phyloP scores from a whole-genome alignment of 1,139 yeast species.

The Protomyces lactucae-debilis region DNA sequence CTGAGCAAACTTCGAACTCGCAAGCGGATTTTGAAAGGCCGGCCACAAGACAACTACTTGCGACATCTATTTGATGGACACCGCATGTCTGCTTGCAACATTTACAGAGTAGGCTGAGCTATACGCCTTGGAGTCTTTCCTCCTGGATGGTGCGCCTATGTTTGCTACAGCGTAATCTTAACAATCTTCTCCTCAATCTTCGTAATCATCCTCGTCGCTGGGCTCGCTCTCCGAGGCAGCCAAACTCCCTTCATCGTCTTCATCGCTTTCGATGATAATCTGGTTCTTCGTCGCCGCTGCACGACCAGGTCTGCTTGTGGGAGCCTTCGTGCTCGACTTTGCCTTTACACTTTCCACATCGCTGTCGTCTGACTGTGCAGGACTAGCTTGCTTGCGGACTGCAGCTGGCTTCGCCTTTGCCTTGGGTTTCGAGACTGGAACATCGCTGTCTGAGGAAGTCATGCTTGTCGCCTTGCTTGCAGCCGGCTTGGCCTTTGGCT shows the following conservation, averaged over 20 bases:
- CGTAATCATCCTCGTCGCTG: constrained; percentile 8
- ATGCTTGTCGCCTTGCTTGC: background rate
- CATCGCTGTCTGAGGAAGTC: background rate
- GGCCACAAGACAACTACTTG: too few relatives aligned
- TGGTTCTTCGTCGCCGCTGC: constrained; percentile 14
- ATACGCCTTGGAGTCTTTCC: too few relatives aligned
- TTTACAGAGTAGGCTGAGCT: too few relatives aligned
- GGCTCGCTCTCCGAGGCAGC: constrained; percentile 2
- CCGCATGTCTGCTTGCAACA: too few relatives aligned
- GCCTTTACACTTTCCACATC: background rate
- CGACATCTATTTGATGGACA: too few relatives aligned
- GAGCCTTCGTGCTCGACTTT: background rate
- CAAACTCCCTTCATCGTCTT: background rate
- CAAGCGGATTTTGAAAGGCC: too few relatives aligned
- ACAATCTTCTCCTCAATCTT: background rate
- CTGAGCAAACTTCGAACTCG: too few relatives aligned
- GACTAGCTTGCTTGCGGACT: background rate
- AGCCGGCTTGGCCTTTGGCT: background rate
- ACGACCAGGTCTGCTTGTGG: constrained; percentile 7
- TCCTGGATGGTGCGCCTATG: too few relatives aligned
- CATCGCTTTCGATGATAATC: constrained; percentile 1
- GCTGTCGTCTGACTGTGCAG: background rate
- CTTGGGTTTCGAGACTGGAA: background rate
- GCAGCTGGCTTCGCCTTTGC: background rate
- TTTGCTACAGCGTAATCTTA: too few relatives aligned